Evolutionary conservation across 106 monocot species (phyloP), one percentile per base, ranked within the genome.

Genomic region (Cymbidium sinense): DNA sequence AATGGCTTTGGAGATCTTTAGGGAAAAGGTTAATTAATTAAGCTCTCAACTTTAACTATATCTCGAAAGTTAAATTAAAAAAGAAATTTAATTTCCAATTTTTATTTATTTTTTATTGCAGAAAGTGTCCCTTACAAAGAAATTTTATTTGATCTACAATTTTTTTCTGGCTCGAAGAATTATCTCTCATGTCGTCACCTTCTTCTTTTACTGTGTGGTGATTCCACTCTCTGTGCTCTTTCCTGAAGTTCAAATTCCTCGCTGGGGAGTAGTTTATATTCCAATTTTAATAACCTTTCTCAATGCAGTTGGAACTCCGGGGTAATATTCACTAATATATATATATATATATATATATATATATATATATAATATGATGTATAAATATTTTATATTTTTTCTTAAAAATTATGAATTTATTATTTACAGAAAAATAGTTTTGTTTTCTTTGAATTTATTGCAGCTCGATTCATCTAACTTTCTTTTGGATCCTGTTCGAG

Each of bases 151-250:
- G 25, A 61, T 92, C 43, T 95, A 88, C 78, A 88, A 82, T 83
- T 95, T 95, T 78, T 95, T 95, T 85, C 64, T 95, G 39, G 86
- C 84, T 8, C 76, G 95, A 70, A 81, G 88, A 61, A 85, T 90
- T 7, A 39, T 95, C 65, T 80, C 82, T 7, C 86, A 86, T 33
- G 67, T 84, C 11, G 88, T 92, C 67, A 86, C 91, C 50, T 95
- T 95, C 67, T 65, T 82, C 3, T 85, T 92, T 36, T 95, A 87
- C 79, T 89, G 95, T 23, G 43, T 95, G 3, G 58, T 92, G 13
- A 79, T 95, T 54, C 92, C 92, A 50, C 43, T 83, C 18, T 85
- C 83, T 23, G 86, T 90, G 13, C 83, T 88, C 50, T 47, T 92
- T 50, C 88, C 88, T 21, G 90, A 95, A 71, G 84, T 92, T 19